These are phyloP conservation scores for Chrysoporthe deuterocubensis DNA, from an alignment of 2,329 filamentous ascomycete genomes.

Conservation along the genomic window DNA sequence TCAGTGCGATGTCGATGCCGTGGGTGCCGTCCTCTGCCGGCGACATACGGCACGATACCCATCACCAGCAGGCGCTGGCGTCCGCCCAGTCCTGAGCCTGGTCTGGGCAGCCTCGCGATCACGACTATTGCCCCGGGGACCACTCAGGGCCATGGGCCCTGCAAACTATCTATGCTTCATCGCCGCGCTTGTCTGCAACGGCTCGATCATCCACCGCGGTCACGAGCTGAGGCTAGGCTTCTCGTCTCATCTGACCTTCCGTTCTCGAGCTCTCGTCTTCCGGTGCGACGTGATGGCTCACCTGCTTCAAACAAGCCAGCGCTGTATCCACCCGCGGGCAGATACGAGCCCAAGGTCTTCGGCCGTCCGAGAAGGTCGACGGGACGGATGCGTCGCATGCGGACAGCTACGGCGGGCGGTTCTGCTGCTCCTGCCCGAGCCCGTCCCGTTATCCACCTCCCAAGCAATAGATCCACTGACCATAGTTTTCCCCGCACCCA, in stretches of 20 bases:
- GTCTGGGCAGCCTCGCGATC: background rate
- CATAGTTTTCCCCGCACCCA: background rate
- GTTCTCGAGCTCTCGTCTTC: constrained; percentile 12
- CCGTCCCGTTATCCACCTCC: background rate
- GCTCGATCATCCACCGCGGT: background rate
- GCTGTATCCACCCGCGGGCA: constrained; percentile 17
- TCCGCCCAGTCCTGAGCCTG: background rate
- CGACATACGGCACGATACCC: background rate
- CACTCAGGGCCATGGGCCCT: background rate
- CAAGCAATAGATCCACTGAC: background rate
- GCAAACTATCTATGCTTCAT: constrained; percentile 2
- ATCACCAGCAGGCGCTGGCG: background rate
- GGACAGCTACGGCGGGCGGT: background rate
- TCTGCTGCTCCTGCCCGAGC: background rate
- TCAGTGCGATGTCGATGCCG: background rate
- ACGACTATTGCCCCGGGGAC: background rate
- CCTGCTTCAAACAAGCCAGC: constrained; percentile 16
- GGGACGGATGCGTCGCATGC: background rate
- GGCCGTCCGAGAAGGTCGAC: constrained; percentile 2
- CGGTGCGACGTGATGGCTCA: constrained; percentile 26
- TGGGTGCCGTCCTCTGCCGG: constrained; percentile 2
- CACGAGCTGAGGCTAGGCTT: background rate
- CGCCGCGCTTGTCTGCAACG: constrained; percentile 2
- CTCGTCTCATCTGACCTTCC: constrained; percentile 18
- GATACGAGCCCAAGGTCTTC: constrained; percentile 16